A percentile compares a stretch with the other conserved stretches of the same genome.
Evolutionary conservation across 257 asterid species (phyloP).

Genomic region (Rehmannia glutinosa): DNA sequence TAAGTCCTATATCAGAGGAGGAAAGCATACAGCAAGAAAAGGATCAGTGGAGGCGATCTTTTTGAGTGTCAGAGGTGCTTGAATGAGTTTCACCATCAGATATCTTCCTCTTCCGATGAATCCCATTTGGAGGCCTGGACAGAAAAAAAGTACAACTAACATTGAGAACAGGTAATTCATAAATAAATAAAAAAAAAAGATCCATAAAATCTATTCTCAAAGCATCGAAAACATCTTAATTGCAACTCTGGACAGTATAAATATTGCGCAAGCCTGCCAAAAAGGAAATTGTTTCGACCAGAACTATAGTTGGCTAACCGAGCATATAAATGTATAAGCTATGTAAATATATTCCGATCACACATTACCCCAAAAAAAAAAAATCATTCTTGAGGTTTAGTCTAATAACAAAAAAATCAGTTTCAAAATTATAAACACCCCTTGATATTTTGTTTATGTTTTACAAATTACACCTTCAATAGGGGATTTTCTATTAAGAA

Average conservation of each 20-base stretch:
- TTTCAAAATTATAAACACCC: too few relatives aligned
- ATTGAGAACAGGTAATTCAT: not conserved
- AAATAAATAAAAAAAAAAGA: not conserved
- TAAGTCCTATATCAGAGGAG: not conserved
- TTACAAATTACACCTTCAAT: too few relatives aligned
- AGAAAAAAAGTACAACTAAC: not conserved
- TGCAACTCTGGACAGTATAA: not conserved
- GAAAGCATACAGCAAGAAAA: not conserved
- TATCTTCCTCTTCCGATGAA: constrained; percentile 33
- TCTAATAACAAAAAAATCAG: too few relatives aligned
- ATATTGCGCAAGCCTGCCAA: too few relatives aligned
- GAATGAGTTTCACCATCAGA: constrained; percentile 37
- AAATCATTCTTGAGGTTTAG: too few relatives aligned
- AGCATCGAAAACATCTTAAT: not conserved
- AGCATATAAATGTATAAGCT: not conserved
- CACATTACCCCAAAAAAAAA: too few relatives aligned
- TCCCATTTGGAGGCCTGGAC: constrained; percentile 47
- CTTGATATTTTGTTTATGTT: too few relatives aligned
- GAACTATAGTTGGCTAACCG: not conserved
- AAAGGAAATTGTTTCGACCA: not conserved
- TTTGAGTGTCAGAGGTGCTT: constrained; percentile 25
- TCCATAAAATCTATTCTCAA: not conserved
- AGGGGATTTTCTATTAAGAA: too few relatives aligned
- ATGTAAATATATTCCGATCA: too few relatives aligned
- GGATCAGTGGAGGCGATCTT: constrained; percentile 10